phyloP scores from a whole-genome alignment of 441 rosid species.

The Capsella rubella region DNA sequence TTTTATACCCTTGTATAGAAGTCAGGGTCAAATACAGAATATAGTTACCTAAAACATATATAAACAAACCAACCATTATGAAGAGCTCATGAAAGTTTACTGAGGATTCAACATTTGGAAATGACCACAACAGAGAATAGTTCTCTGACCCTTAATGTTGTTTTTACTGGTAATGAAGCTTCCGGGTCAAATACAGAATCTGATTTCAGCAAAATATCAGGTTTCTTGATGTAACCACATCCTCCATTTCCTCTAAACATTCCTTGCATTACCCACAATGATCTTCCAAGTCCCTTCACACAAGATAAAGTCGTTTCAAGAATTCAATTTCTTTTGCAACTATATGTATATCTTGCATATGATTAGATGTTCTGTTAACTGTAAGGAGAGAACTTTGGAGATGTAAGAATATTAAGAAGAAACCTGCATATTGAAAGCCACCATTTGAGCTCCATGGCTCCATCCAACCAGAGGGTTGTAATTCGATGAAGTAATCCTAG shows the following conservation, averaged over 20 bases:
- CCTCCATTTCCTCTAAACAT: conserved; percentile 89
- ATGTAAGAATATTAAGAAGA: conserved; percentile 8
- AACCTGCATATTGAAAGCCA: conserved; percentile 99
- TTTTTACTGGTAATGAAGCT: conserved; percentile 54
- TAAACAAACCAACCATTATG: neutral
- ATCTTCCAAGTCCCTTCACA: conserved; percentile 74
- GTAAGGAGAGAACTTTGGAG: neutral
- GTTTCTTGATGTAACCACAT: conserved; percentile 86
- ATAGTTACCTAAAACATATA: conserved; percentile 61
- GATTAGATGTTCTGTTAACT: conserved; percentile 3
- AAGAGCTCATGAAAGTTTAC: neutral
- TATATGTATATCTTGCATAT: neutral
- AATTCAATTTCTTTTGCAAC: neutral
- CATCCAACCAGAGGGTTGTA: conserved; percentile 89
- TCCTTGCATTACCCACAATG: conserved; percentile 90
- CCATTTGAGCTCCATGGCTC: conserved; percentile 99
- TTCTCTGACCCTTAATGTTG: conserved; percentile 66
- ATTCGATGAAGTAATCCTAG: conserved; percentile 83
- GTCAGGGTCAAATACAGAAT: no score
- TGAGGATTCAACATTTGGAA: neutral
- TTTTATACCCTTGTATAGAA: conserved; percentile 70
- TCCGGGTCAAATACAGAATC: conserved; percentile 66
- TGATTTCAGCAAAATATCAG: conserved; percentile 62
- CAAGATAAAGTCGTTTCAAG: conserved; percentile 15
- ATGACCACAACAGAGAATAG: conserved; percentile 14